Evolutionary conservation across 352 stramenopile species (phyloP), one percentile per base, ranked within the genome.

Genomic region (Globisporangium irregulare): DNA sequence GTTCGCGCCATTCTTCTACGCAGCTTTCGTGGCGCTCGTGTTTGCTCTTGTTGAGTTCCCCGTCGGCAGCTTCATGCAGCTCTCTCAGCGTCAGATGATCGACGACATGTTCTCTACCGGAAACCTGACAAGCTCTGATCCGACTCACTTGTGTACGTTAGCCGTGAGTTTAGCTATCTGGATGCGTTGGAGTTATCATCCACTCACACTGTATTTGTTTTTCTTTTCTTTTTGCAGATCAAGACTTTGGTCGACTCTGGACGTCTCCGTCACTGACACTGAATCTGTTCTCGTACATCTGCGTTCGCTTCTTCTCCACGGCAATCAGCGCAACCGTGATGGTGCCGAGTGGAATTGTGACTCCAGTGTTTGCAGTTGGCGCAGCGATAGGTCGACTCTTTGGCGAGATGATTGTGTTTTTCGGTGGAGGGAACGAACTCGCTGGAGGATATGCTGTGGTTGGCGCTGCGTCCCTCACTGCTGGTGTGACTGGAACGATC

Each of bases 351-450:
- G 94, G 94, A 6, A 84, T 98, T 36, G 95, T 98, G 55, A 97
- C 90, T 22, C 93, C 94, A 0, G 80, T 97, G 24, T 98, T 98
- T 68, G 80, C 93, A 4, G 82, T 96, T 34, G 94, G 94, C n/a
- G 89, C 89, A 3, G 84, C 80, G 2, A 70, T 98, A 20, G 94
- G 94, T 4, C 82, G 94, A 8, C 74, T 98, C 12, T 95, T 97
- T 80, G 94, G 94, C 34, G 92, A 98, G 68, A 72, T 91, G 50
- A 74, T 93, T 1, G 76, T 90, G 51, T 74, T 86, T 22, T 56
- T 89, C 1, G 82, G 81, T 14, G 72, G 81, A 2, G 75, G 78
- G n/a, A 70, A 76, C 36, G 76, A 82, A 22, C 56, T 88, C 14
- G 79, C 88, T 3, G 89, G 81, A 15, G 86, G 84, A 0, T 96